Percentiles rank a stretch among this genome's conserved stretches.
Evolutionary conservation across 305 asterid genomes (phyloP).

Genomic region (Fraxinus albicans): DNA sequence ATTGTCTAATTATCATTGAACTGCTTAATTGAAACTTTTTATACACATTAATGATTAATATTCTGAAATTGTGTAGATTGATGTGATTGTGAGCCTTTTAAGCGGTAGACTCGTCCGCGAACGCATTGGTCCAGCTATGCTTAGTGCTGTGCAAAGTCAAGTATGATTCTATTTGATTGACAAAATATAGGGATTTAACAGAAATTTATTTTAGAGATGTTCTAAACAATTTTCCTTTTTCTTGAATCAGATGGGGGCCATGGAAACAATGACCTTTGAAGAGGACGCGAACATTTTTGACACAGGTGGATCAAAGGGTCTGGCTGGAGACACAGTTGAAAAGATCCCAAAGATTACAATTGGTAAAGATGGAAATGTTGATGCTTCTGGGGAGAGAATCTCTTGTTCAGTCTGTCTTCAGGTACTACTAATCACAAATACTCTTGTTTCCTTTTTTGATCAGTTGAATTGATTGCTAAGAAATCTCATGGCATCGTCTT

Average conservation of each 20-base stretch:
- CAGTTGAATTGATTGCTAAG: slow-evolving; percentile 6
- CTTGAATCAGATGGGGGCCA: slow-evolving; percentile 83
- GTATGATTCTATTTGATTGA: slow-evolving; percentile 28
- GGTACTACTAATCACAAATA: slow-evolving; percentile 36
- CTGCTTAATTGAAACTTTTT: background rate
- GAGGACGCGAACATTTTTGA: slow-evolving; percentile 80
- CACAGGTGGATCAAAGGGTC: slow-evolving; percentile 90
- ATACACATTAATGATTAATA: background rate
- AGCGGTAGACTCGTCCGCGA: slow-evolving; percentile 98
- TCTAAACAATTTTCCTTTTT: slow-evolving; percentile 9
- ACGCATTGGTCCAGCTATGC: slow-evolving; percentile 97
- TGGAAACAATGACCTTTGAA: slow-evolving; percentile 61
- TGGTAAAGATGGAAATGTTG: slow-evolving; percentile 50
- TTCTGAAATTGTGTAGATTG: slow-evolving; percentile 55
- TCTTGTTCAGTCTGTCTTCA: slow-evolving; percentile 99
- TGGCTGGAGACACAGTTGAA: slow-evolving; percentile 77
- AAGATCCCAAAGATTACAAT: slow-evolving; percentile 79
- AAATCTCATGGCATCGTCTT: background rate
- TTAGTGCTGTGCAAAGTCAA: slow-evolving; percentile 98
- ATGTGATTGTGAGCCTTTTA: slow-evolving; percentile 88
- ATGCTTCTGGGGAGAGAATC: slow-evolving; percentile 72
- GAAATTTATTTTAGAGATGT: background rate
- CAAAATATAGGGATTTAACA: background rate
- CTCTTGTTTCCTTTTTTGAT: background rate
- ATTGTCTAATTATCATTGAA: background rate